phyloP scores from a whole-genome alignment of 345 rosid species.

The Linum lewisii region DNA sequence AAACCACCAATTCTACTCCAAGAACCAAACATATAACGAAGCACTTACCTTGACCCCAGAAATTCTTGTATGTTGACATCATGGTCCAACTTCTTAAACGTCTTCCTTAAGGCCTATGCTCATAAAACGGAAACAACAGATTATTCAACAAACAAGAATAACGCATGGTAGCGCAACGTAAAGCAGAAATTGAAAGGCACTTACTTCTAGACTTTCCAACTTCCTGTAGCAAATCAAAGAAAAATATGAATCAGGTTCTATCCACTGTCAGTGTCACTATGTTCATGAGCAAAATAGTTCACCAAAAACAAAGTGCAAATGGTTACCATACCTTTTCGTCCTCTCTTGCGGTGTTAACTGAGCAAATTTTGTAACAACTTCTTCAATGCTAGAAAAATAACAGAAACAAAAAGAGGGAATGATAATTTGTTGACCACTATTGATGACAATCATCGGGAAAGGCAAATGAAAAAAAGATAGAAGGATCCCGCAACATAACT shows the following conservation, averaged over 20 bases:
- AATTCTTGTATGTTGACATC: slow-evolving; percentile 26
- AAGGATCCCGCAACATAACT: background rate
- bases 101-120: slow-evolving; percentile 23
- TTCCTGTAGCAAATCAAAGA: slow-evolving; percentile 19
- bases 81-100: slow-evolving; percentile 27
- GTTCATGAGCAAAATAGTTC: background rate
- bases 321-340: slow-evolving; percentile 17
- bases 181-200: background rate
- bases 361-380: slow-evolving; percentile 15
- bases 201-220: slow-evolving; percentile 29
- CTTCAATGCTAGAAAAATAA: background rate
- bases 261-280: background rate
- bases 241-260: background rate
- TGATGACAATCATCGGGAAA: slow-evolving; percentile 13
- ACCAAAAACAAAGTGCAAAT: background rate
- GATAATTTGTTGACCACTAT: slow-evolving; percentile 3
- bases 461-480: slow-evolving; percentile 12
- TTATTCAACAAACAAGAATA: background rate
- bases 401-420: background rate
- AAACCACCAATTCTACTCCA: background rate
- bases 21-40: background rate
- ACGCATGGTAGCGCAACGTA: background rate
- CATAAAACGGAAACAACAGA: slow-evolving; percentile 12
- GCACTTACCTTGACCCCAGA: slow-evolving; percentile 15
- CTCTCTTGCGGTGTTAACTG: slow-evolving; percentile 26